Conservation (phyloP, 768 basidiomycete species). For the Dioszegia crocea region DNA sequence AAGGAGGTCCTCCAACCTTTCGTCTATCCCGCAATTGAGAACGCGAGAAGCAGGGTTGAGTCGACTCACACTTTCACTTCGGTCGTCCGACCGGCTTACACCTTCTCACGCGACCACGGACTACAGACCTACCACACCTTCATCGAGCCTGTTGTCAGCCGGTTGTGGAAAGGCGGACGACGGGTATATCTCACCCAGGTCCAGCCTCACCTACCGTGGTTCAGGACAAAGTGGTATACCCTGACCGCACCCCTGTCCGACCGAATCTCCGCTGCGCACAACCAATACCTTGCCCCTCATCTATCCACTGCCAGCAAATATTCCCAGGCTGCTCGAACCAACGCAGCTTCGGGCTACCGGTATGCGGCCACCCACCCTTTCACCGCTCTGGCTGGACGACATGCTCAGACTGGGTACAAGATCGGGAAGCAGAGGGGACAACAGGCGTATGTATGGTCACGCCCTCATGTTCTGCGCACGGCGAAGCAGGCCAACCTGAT, state of each 20-base stretch:
- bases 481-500: conserved; percentile 21
- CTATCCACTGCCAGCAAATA: conserved; percentile 21
- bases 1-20: conserved; percentile 37
- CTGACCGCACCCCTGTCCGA: conserved; percentile 33
- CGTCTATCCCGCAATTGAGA: conserved; percentile 32
- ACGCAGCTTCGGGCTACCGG: conserved; percentile 16
- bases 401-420: conserved; percentile 19
- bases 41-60: neutral
- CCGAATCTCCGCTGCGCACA: conserved; percentile 14
- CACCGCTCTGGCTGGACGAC: conserved; percentile 21
- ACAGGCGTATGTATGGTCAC: conserved; percentile 26
- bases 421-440: conserved; percentile 14
- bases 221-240: conserved; percentile 15
- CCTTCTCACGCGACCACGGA: neutral
- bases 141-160: conserved; percentile 22
- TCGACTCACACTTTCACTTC: conserved; percentile 14
- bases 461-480: conserved; percentile 24
- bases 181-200: conserved; percentile 37
- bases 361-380: conserved; percentile 31
- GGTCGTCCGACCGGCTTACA: conserved; percentile 20
- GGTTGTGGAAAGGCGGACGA: conserved; percentile 17
- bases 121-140: conserved; percentile 19
- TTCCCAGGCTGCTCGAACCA: conserved; percentile 8
- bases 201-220: conserved; percentile 35
- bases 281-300: conserved; percentile 28